Evolutionary conservation across 345 rosid genomes (phyloP), one percentile per base, ranked within the genome.

Genomic region (Raphanus sativus): DNA sequence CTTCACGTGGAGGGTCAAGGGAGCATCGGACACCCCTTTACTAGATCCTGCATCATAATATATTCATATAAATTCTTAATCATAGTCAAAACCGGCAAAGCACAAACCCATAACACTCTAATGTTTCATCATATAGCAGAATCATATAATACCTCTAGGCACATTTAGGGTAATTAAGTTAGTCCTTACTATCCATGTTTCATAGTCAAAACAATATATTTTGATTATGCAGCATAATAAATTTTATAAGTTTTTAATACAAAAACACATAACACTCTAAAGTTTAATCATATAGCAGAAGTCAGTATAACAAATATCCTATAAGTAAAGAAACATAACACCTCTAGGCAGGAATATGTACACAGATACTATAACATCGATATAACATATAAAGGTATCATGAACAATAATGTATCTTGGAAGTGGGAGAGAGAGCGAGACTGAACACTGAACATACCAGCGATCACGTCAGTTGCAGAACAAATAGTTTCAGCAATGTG

Each of bases 1-100:
- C 64, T 81, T 85, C 30, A 88, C 86, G 0, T 81, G 82, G 7
- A 88, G 75, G 0, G 89, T 88, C 63, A 88, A 24, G 0, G 86
- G 83, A 34, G 71, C 12, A 42, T 83, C 83, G 0, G 85, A 83
- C 1, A 88, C 85, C 0, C 87, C 84, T 48, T 88, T 86, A 4
- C 84, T 83, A 3, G n/a, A 29, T n/a, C 90, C 85, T 25, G 87
- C 52, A 30, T 0, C 60, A 68, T 25, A 5, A 50, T 11, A 4
- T 28, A 10, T 30, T 24, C 6, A 6, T 3, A 17, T 11, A 26
- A 25, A 0, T 13, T 36, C 32, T 34, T 4, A 55, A 12, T 30
- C 62, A 64, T 4, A 59, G 29, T 11, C 7, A 11, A 4, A 26
- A 59, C 8, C 6, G 7, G 10, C 7, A 17, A 59, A 8, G 26